Evolutionary conservation across 2,329 filamentous ascomycete species (phyloP).

Genomic region (Beauveria bassiana): DNA sequence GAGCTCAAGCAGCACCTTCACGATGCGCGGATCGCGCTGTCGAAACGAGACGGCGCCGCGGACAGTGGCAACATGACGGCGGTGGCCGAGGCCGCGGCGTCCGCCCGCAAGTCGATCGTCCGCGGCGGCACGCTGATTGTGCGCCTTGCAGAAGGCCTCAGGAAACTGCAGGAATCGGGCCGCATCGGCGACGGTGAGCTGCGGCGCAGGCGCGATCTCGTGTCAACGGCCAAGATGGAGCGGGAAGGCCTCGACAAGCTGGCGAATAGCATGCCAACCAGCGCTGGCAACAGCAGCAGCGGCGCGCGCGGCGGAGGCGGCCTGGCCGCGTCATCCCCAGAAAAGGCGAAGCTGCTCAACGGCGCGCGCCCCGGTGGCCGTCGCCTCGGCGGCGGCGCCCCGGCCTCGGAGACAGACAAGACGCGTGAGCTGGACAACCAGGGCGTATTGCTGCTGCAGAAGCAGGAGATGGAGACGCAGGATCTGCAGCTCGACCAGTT

Average conservation of each 20-base stretch:
- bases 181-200: constrained; percentile 68
- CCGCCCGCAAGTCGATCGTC: constrained; percentile 67
- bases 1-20: constrained; percentile 67
- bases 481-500: constrained; percentile 65
- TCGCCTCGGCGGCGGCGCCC: constrained; percentile 66
- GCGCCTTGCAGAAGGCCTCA: constrained; percentile 58
- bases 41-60: constrained; percentile 51
- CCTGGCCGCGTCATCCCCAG: constrained; percentile 35
- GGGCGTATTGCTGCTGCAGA: constrained; percentile 66
- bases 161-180: constrained; percentile 43
- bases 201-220: constrained; percentile 60
- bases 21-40: constrained; percentile 57
- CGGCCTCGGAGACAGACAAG: constrained; percentile 65
- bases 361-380: constrained; percentile 40
- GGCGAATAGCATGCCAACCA: constrained; percentile 45
- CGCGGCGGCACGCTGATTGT: constrained; percentile 57
- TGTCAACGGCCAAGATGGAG: constrained; percentile 64
- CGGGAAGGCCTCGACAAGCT: constrained; percentile 68
- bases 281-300: constrained; percentile 34
- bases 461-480: constrained; percentile 66
- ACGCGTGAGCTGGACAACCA: constrained; percentile 71
- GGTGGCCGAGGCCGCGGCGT: constrained; percentile 56
- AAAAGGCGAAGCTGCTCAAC: constrained; percentile 41
- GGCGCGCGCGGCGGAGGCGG: not conserved
- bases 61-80: constrained; percentile 33